A percentile compares a stretch with the other conserved stretches of the same genome.
Evolutionary conservation across 2,329 filamentous ascomycete species (phyloP).

Genomic region (Fusarium praegraminearum): DNA sequence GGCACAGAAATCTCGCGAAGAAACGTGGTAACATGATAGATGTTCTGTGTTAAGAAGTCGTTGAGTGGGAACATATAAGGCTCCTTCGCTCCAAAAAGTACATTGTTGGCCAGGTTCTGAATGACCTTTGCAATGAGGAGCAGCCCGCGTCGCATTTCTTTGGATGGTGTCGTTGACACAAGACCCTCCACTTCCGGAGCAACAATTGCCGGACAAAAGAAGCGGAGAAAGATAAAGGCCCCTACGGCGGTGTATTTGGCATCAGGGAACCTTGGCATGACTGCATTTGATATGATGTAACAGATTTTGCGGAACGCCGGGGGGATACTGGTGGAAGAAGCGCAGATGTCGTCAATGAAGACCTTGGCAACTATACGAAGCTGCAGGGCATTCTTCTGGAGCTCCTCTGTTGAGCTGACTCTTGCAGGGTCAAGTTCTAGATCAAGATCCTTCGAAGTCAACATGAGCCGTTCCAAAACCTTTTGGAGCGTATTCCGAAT

Average conservation of each 20-base stretch:
- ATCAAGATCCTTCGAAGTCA: constrained; percentile 75
- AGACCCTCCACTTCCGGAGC: constrained; percentile 76
- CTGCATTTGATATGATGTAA: constrained; percentile 72
- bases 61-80: constrained; percentile 79
- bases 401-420: constrained; percentile 69
- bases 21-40: constrained; percentile 75
- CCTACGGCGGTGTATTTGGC: constrained; percentile 79
- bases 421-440: constrained; percentile 75
- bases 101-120: constrained; percentile 78
- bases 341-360: constrained; percentile 77
- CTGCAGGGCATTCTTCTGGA: constrained; percentile 74
- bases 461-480: constrained; percentile 73
- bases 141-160: constrained; percentile 76
- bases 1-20: constrained; percentile 74
- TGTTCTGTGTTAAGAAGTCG: constrained; percentile 75
- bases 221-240: constrained; percentile 77
- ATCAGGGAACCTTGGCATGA: constrained; percentile 73
- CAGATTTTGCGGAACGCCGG: constrained; percentile 75
- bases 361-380: constrained; percentile 76
- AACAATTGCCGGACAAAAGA: constrained; percentile 79
- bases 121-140: constrained; percentile 78
- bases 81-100: constrained; percentile 77
- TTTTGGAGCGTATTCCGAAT: constrained; percentile 74
- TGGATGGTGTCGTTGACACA: constrained; percentile 70
- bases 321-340: constrained; percentile 71